Evolutionary conservation across 202 grass and related monocot genomes (phyloP), one percentile per base, ranked within the genome.

Genomic region (Setaria viridis): DNA sequence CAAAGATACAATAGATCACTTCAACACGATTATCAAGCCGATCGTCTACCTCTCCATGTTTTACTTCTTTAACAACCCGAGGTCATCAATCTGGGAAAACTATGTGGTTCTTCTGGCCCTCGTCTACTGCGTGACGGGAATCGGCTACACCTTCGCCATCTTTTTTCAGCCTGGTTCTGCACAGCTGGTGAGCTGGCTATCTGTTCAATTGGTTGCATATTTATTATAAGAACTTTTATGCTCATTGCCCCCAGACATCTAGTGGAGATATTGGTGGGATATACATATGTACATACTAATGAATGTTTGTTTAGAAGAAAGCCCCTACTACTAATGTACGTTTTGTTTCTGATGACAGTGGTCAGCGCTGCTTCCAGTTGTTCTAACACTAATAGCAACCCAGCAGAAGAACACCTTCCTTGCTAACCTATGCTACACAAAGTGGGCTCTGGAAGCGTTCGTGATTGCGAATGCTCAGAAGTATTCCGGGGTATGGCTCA

Each of bases 1-100:
- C 2, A 98, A 94, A 85, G 95, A 98, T 76, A 98, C 95, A 2
- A 88, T 95, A 6, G 95, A 95, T 47, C 95, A 95, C 87, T 95
- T 98, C 80, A 98, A 95, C 80, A 95, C 95, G 10, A 86, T 95
- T 4, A 73, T 98, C 62, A 98, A 98, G 82, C 95, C 95, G 5
- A 91, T 98, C 8, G 91, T 95, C 37, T 98, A 98, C 85, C 91
- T 98, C 11, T 98, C 92, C 65, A 98, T 98, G 93, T 98, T 98
- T 86, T 98, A 98, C 87, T 98, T 94, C 91, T 98, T 98, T 71
- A 95, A 98, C 87, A 98, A 98, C 42, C 95, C 95, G 0, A 87
- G 95, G 34, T 98, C 95, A 39, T 95, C 95, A n/a, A 91, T 95
- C 71, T 86, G 89, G 74, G 93, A 92, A n/a, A 98, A 98, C 82